phyloP scores from a whole-genome alignment of 202 grass and related monocot genomes.

The Eragrostis tef region DNA sequence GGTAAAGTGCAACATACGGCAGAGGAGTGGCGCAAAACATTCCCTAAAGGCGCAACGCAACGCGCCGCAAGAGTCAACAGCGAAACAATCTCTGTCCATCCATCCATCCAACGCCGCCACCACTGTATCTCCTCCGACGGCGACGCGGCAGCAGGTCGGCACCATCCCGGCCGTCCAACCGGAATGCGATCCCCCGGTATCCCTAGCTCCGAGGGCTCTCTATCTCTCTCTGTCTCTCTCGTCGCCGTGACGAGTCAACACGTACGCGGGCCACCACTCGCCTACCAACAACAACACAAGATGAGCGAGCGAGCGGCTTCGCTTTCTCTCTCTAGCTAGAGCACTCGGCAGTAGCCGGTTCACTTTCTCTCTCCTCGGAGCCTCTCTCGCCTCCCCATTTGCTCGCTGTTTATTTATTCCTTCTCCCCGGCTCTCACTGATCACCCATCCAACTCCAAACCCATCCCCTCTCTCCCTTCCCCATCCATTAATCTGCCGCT shows the following conservation, averaged over 20 bases:
- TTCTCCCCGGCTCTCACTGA: conserved; percentile 19
- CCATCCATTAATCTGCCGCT: conserved; percentile 26
- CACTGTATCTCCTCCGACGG: conserved; percentile 33
- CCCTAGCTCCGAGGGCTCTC: conserved; percentile 44
- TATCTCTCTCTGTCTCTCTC: neutral
- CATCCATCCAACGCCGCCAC: conserved; percentile 39
- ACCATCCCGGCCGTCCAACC: conserved; percentile 55
- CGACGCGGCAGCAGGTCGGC: conserved; percentile 55
- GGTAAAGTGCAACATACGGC: conserved; percentile 4
- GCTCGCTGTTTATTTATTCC: conserved; percentile 44
- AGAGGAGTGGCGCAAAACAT: conserved; percentile 22
- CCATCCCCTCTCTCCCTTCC: neutral
- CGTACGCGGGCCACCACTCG: conserved; percentile 36
- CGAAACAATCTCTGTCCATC: neutral
- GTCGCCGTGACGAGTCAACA: conserved; percentile 53
- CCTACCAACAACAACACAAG: conserved; percentile 8
- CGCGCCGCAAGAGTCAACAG: conserved; percentile 24
- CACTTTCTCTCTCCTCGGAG: conserved; percentile 21
- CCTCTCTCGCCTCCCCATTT: neutral
- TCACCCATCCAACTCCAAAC: conserved; percentile 25
- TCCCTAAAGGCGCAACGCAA: neutral
- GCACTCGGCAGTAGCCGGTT: neutral
- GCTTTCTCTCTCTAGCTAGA: neutral
- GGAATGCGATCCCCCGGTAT: neutral
- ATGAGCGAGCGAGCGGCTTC: neutral